Conservation (phyloP, 202 grass and related monocot species). For the Carex sylvatica region DNA sequence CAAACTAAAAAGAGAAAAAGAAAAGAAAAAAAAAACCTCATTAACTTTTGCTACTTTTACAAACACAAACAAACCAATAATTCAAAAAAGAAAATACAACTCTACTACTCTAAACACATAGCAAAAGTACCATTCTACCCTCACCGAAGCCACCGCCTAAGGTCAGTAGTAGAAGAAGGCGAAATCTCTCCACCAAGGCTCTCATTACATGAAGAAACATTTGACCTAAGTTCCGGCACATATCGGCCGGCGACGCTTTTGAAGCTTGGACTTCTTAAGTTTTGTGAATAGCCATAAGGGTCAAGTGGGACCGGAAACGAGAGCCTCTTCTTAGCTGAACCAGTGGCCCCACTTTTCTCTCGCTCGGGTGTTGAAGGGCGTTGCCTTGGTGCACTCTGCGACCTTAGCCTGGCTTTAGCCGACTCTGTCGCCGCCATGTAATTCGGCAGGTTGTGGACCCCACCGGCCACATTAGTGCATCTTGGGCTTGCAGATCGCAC, state of each 20-base stretch:
- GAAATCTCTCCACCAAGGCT: constrained; percentile 73
- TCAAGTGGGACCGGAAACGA: constrained; percentile 66
- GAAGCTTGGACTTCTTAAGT: constrained; percentile 83
- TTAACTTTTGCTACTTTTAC: constrained; percentile 24
- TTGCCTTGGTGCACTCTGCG: constrained; percentile 81
- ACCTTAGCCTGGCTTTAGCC: constrained; percentile 66
- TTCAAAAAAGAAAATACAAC: not conserved
- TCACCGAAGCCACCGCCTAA: constrained; percentile 71
- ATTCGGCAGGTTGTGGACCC: constrained; percentile 49
- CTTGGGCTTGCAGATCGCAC: constrained; percentile 77
- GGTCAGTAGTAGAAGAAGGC: constrained; percentile 78
- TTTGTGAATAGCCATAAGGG: constrained; percentile 43
- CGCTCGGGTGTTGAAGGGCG: constrained; percentile 63
- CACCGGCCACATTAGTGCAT: not conserved
- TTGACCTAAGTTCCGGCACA: constrained; percentile 74
- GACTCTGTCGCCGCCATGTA: constrained; percentile 97
- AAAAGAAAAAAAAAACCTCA: not conserved
- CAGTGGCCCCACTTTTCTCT: constrained; percentile 28
- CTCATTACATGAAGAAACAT: constrained; percentile 76
- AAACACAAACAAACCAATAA: constrained; percentile 14
- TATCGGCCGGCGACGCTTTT: constrained; percentile 78
- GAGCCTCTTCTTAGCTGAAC: constrained; percentile 64
- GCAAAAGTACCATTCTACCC: not conserved
- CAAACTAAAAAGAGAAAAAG: constrained; percentile 7
- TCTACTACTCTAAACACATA: not conserved